Evolutionary conservation across 139 green algal species (phyloP).

Genomic region (Ettlia oleoabundans): DNA sequence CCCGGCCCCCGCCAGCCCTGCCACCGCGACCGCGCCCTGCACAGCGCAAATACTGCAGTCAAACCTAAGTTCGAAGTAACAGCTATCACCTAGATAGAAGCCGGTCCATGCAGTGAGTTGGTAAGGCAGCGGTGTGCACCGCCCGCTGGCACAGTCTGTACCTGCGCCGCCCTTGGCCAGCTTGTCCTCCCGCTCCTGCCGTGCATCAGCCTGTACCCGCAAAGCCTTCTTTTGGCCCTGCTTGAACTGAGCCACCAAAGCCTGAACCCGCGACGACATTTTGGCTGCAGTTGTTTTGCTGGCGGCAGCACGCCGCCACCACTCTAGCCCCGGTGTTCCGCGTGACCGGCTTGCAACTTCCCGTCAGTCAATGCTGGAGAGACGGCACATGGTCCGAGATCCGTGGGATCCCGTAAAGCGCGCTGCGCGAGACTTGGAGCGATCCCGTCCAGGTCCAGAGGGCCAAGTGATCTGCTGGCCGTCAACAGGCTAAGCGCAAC

Average conservation of each 20-base stretch:
- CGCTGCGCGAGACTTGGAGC: no score
- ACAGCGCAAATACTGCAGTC: no score
- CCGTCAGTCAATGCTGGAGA: no score
- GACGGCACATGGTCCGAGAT: no score
- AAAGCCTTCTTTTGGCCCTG: conserved; percentile 10
- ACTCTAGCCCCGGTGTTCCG: no score
- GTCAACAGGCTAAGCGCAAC: no score
- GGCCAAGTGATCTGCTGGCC: no score
- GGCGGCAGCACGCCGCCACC: no score
- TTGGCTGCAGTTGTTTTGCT: not conserved
- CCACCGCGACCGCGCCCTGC: not conserved
- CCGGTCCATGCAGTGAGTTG: not conserved
- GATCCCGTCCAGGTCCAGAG: no score
- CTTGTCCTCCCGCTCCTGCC: conserved; percentile 43
- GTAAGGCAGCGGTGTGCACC: not conserved
- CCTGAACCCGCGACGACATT: not conserved
- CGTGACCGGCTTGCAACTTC: no score
- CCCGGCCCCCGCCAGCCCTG: not conserved
- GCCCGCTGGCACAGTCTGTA: not conserved
- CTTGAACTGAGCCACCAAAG: conserved; percentile 41
- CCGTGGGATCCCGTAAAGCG: no score
- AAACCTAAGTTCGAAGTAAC: not conserved
- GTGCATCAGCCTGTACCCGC: conserved; percentile 10
- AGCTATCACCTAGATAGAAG: not conserved
- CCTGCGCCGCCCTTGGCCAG: conserved; percentile 19